Evolutionary conservation across 305 asterid species (phyloP).

Genomic region (Fraxinus baroniana): DNA sequence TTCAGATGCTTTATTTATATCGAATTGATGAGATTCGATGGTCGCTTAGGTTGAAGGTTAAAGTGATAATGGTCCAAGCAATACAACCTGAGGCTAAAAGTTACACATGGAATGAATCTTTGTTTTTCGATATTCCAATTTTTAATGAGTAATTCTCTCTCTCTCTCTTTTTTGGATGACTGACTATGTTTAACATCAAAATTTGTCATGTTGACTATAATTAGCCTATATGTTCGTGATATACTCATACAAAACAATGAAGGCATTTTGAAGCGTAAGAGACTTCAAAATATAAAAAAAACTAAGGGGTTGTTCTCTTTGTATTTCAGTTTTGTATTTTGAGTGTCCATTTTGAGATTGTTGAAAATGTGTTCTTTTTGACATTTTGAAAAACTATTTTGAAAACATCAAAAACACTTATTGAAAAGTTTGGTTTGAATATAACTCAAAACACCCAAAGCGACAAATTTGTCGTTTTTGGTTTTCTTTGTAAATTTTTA

Average conservation of each 20-base stretch:
- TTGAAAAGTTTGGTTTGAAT: no score
- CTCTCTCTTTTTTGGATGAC: not conserved
- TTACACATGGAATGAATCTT: constrained; percentile 30
- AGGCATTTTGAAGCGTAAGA: not conserved
- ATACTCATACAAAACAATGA: not conserved
- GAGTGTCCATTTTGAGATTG: no score
- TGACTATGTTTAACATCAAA: not conserved
- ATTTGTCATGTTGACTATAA: not conserved
- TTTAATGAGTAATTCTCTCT: not conserved
- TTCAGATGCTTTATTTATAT: not conserved
- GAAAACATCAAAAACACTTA: no score
- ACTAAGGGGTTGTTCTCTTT: no score
- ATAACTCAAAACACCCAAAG: no score
- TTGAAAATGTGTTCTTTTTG: no score
- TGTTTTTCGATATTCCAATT: constrained; percentile 30
- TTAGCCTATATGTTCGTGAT: not conserved
- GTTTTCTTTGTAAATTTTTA: no score
- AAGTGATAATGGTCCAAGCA: constrained; percentile 28
- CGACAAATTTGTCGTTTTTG: no score
- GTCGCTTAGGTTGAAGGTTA: not conserved
- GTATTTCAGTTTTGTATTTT: no score
- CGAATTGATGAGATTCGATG: not conserved
- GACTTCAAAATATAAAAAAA: not conserved
- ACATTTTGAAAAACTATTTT: no score
- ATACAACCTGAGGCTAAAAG: constrained; percentile 36